Conservation (phyloP, 2,329 filamentous ascomycete genomes). For the Plectosphaerella cucumerina region DNA sequence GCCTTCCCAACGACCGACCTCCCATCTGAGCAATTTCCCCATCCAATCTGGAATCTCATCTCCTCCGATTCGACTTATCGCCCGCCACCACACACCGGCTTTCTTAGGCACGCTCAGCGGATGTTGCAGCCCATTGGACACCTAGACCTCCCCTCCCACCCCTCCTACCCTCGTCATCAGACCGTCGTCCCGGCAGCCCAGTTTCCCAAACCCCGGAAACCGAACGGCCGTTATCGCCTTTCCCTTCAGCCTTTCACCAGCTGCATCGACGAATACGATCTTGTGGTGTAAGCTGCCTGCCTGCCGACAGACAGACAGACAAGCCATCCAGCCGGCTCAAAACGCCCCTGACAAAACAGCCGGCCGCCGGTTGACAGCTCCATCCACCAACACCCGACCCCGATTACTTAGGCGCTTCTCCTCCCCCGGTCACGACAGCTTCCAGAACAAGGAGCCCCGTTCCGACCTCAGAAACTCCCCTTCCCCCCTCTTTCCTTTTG, state of each 20-base stretch:
- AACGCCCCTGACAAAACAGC: no score
- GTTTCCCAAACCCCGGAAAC: background rate
- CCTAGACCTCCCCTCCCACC: background rate
- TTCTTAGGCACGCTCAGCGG: slow-evolving; percentile 7
- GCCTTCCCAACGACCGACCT: background rate
- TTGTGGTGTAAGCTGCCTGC: no score
- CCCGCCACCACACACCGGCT: background rate
- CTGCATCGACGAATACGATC: background rate
- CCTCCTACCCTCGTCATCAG: background rate
- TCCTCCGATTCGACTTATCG: background rate
- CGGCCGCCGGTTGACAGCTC: no score
- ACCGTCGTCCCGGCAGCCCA: no score
- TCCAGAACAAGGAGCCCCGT: background rate
- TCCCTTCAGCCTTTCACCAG: background rate
- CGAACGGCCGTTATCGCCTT: background rate
- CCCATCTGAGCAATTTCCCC: background rate
- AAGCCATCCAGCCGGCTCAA: no score
- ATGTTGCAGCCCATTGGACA: slow-evolving; percentile 10
- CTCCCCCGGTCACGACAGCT: background rate
- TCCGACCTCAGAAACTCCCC: no score
- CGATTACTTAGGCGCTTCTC: background rate
- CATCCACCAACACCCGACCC: no score
- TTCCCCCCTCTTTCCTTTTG: no score
- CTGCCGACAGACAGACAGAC: no score
- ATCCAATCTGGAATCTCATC: background rate